Evolutionary conservation across 306 rosid genomes (phyloP).

Genomic region (Oxytropis ochrocephala): DNA sequence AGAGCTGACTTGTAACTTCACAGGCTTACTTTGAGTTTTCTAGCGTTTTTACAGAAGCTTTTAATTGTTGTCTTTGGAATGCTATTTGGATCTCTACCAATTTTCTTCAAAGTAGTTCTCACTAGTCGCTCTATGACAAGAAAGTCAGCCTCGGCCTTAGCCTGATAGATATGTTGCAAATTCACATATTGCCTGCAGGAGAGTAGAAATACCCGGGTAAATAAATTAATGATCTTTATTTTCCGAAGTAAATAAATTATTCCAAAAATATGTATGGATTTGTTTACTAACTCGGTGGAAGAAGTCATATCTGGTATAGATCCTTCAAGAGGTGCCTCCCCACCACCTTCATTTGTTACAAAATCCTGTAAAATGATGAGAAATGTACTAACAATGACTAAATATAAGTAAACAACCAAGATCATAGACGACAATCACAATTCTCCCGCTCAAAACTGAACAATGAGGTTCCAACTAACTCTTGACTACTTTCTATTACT

Average conservation of each 20-base stretch:
- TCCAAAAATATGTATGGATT: constrained; percentile 12
- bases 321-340: constrained; percentile 93
- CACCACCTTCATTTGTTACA: constrained; percentile 79
- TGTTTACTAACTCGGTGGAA: constrained; percentile 74
- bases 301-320: constrained; percentile 99
- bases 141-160: constrained; percentile 92
- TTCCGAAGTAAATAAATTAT: background rate
- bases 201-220: constrained; percentile 16
- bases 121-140: constrained; percentile 65
- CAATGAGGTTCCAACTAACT: background rate
- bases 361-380: constrained; percentile 58
- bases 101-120: constrained; percentile 59
- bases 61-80: constrained; percentile 63
- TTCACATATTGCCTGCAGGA: constrained; percentile 70
- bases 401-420: constrained; percentile 8
- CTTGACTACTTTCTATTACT: background rate
- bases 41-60: constrained; percentile 88
- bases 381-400: constrained; percentile 11
- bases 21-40: constrained; percentile 86
- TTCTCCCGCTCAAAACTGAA: constrained; percentile 3
- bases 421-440: constrained; percentile 2
- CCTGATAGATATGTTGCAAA: constrained; percentile 84
- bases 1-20: background rate
- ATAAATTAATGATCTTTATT: constrained; percentile 11
- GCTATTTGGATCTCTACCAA: constrained; percentile 80